These are phyloP conservation scores for Lachancea quebecensis DNA, from an alignment of 805 yeast species.

Conservation along the genomic window DNA sequence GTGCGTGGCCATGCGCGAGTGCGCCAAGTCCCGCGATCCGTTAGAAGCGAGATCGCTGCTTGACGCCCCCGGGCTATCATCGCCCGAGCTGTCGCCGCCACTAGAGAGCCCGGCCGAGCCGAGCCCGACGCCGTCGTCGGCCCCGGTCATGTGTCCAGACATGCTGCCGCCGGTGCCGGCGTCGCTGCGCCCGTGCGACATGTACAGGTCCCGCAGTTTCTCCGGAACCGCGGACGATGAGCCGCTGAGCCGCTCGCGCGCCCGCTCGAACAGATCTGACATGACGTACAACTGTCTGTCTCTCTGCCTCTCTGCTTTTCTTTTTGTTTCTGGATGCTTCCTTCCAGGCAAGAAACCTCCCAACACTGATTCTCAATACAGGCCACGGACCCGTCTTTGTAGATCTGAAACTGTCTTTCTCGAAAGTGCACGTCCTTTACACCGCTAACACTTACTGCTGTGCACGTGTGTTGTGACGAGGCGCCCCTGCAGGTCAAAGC, in stretches of 20 bases:
- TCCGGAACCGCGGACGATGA: conserved; percentile 12
- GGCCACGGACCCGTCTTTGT: too few relatives aligned
- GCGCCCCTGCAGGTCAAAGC: too few relatives aligned
- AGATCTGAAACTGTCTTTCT: too few relatives aligned
- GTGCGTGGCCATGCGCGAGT: conserved; percentile 2
- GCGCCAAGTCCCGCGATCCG: neutral
- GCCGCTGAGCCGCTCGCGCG: conserved; percentile 21
- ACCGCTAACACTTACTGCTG: too few relatives aligned
- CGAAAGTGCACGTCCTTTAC: too few relatives aligned
- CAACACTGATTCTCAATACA: too few relatives aligned
- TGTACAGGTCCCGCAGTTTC: conserved; percentile 11
- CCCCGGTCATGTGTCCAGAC: neutral
- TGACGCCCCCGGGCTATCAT: neutral
- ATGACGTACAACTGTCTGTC: neutral
- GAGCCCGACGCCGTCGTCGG: neutral
- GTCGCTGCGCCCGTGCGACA: neutral
- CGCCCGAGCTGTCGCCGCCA: conserved; percentile 1
- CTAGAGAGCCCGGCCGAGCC: neutral
- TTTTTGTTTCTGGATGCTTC: neutral
- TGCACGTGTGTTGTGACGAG: too few relatives aligned
- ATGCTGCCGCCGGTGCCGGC: neutral
- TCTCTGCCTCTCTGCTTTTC: neutral
- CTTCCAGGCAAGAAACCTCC: neutral
- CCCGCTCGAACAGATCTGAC: conserved; percentile 18
- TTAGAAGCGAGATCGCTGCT: neutral